phyloP scores from a whole-genome alignment of 306 rosid species.

The Inga leiocalycina region DNA sequence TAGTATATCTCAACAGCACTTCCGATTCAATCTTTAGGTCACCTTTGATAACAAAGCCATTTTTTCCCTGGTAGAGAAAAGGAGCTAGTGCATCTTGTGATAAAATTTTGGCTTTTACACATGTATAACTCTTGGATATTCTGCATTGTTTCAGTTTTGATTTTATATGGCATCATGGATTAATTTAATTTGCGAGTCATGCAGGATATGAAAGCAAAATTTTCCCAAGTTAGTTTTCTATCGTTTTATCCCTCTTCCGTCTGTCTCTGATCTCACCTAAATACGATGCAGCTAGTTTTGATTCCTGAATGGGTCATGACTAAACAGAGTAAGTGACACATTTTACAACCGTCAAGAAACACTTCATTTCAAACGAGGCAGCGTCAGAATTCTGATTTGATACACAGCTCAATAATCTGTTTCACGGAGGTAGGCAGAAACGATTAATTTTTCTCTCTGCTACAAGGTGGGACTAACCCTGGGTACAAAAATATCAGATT shows the following conservation, averaged over 20 bases:
- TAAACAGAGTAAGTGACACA: neutral
- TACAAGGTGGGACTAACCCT: neutral
- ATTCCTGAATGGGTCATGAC: too few species aligned
- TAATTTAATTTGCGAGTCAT: neutral
- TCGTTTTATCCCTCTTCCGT: neutral
- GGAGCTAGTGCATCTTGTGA: neutral
- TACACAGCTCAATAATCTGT: neutral
- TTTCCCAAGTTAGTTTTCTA: neutral
- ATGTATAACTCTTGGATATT: neutral
- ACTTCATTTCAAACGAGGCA: neutral
- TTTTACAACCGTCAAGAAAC: neutral
- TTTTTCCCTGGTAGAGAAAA: neutral
- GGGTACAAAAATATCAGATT: neutral
- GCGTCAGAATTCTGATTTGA: neutral
- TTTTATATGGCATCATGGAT: neutral
- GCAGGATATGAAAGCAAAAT: neutral
- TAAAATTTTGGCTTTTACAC: neutral
- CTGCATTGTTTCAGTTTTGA: neutral
- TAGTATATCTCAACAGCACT: neutral
- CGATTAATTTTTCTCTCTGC: neutral
- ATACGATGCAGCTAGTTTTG: neutral
- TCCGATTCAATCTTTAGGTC: neutral
- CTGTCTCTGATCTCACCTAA: neutral
- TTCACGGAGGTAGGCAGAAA: neutral
- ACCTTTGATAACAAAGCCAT: neutral